Evolutionary conservation across 768 basidiomycete species (phyloP).

Genomic region (Boletus sp.): DNA sequence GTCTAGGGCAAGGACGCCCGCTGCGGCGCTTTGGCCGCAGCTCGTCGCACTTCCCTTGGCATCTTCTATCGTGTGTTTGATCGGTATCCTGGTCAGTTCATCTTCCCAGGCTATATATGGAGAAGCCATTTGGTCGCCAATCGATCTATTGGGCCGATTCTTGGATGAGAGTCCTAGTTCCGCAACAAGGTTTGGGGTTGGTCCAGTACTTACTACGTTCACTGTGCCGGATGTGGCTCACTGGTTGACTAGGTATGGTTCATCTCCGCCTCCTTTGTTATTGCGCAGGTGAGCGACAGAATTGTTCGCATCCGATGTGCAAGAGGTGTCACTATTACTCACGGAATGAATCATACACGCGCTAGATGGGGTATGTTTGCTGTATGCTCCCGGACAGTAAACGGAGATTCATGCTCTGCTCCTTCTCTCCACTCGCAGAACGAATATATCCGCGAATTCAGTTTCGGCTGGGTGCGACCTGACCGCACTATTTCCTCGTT

Average conservation of each 20-base stretch:
- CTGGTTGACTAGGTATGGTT: conserved; percentile 57
- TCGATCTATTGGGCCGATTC: conserved; percentile 67
- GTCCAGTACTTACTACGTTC: conserved; percentile 7
- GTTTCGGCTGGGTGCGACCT: conserved; percentile 82
- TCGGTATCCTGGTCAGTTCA: conserved; percentile 80
- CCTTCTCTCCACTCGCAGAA: conserved; percentile 36
- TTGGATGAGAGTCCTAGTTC: conserved; percentile 59
- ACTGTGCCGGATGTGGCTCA: conserved; percentile 10
- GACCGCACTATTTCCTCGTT: conserved; percentile 73
- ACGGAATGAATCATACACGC: not conserved
- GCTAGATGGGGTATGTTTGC: conserved; percentile 28
- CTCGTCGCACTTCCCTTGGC: conserved; percentile 67
- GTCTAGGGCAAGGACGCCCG: conserved; percentile 53
- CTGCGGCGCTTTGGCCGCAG: conserved; percentile 62
- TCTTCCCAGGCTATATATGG: conserved; percentile 74
- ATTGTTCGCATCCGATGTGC: not conserved
- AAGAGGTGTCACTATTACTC: conserved; percentile 9
- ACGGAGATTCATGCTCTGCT: conserved; percentile 16
- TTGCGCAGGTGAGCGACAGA: conserved; percentile 53
- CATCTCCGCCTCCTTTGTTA: conserved; percentile 74
- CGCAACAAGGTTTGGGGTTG: conserved; percentile 65
- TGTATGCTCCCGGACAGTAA: not conserved
- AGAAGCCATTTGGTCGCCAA: conserved; percentile 74
- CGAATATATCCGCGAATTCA: conserved; percentile 80
- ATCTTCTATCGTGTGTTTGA: conserved; percentile 71